Conservation (phyloP, 257 asterid species). For the Scutellaria barbata region DNA sequence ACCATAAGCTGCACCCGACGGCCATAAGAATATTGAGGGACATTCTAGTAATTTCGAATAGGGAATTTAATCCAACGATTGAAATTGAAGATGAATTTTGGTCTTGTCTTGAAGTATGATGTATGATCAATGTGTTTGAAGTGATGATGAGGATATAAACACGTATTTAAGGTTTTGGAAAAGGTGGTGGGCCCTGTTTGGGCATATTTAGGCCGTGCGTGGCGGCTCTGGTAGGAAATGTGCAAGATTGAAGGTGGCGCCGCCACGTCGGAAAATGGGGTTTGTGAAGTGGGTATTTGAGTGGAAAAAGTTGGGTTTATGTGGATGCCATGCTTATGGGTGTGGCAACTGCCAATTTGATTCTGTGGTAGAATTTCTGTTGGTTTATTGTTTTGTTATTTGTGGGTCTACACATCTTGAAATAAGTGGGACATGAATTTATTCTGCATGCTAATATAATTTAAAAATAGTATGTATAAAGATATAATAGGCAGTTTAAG, state of each 20-base stretch:
- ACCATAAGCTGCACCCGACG: conserved; percentile 14
- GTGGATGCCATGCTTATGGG: conserved; percentile 25
- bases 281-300: neutral
- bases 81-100: too few relatives aligned
- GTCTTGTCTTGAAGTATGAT: neutral
- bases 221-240: conserved; percentile 27
- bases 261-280: conserved; percentile 34
- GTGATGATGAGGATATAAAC: neutral
- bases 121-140: neutral
- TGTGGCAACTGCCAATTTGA: neutral
- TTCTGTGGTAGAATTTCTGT: neutral
- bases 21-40: neutral
- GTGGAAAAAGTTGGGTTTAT: conserved; percentile 4
- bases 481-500: too few relatives aligned
- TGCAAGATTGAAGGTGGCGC: conserved; percentile 30
- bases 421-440: too few relatives aligned
- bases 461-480: too few relatives aligned
- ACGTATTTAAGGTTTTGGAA: neutral
- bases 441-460: too few relatives aligned
- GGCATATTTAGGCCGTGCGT: conserved; percentile 28
- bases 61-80: conserved; percentile 1
- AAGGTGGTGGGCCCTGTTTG: neutral
- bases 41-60: neutral
- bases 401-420: too few relatives aligned
- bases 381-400: too few relatives aligned